Conservation (phyloP, 1,284 basidiomycete species). For the Golubevia pallescens region DNA sequence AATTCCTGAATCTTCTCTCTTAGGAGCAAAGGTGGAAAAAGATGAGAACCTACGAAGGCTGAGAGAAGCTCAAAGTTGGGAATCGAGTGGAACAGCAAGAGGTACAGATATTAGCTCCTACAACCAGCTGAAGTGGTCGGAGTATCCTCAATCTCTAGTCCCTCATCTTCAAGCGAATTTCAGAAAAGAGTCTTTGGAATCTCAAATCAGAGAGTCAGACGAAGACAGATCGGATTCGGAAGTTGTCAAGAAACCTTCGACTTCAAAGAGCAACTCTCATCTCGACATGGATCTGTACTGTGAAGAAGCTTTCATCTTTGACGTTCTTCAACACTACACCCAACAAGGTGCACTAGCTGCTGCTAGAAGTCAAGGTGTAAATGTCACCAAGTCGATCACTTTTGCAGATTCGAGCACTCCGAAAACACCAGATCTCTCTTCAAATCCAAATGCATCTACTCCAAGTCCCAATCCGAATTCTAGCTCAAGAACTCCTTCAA, state of each 20-base stretch:
- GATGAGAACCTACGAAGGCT: too few species aligned
- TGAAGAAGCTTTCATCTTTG: conserved; percentile 24
- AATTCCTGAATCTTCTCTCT: too few species aligned
- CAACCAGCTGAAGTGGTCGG: too few species aligned
- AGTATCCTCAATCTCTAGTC: too few species aligned
- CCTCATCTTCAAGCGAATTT: too few species aligned
- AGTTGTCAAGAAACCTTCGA: background rate
- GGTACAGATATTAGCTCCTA: too few species aligned
- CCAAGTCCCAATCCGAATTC: background rate
- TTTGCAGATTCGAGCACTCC: background rate
- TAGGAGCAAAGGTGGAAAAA: too few species aligned
- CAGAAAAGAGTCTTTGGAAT: too few species aligned
- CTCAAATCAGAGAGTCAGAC: conserved; percentile 5
- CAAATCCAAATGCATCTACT: too few species aligned
- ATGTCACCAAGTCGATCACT: background rate
- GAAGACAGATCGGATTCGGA: background rate
- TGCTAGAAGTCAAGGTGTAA: background rate
- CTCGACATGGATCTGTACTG: background rate
- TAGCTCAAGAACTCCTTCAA: background rate
- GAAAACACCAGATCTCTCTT: background rate
- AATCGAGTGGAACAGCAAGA: too few species aligned
- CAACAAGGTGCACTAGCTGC: background rate
- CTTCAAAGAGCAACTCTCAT: background rate
- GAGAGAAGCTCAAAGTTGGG: too few species aligned
- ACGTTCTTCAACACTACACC: conserved; percentile 34